These are phyloP conservation scores for Elsinoe fawcettii DNA, from an alignment of 2,329 filamentous ascomycete species.

Conservation along the genomic window DNA sequence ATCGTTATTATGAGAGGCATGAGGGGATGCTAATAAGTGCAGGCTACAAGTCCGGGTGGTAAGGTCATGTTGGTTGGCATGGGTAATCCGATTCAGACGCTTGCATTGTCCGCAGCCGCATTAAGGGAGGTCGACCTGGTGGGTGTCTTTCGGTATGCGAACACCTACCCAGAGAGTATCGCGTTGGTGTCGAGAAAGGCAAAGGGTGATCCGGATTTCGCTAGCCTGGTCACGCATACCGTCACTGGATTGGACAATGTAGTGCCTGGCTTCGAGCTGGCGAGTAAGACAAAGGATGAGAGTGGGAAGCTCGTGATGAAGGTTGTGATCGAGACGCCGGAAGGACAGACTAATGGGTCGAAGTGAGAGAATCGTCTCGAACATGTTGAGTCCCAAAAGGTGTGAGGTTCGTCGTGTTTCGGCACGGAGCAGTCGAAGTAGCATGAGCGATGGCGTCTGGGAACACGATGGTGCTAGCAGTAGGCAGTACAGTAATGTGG, in stretches of 20 bases:
- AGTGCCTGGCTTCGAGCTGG: constrained; percentile 60
- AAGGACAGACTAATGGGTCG: constrained; percentile 5
- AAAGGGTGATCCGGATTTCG: constrained; percentile 52
- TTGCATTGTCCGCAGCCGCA: constrained; percentile 64
- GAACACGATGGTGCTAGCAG: background rate
- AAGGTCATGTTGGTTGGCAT: constrained; percentile 71
- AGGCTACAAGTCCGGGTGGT: constrained; percentile 58
- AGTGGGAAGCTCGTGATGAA: constrained; percentile 64
- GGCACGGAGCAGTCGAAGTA: background rate
- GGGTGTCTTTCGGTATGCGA: constrained; percentile 71
- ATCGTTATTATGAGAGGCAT: too few species aligned
- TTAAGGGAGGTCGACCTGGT: constrained; percentile 69
- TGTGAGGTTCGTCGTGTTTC: background rate
- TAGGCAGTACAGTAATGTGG: background rate
- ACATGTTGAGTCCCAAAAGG: background rate
- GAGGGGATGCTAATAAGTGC: constrained; percentile 16
- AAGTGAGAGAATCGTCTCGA: background rate
- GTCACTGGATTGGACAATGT: constrained; percentile 58
- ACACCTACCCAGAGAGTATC: constrained; percentile 67
- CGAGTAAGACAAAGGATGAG: constrained; percentile 59
- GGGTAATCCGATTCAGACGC: constrained; percentile 67
- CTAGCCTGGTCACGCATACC: constrained; percentile 66
- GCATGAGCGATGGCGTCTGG: background rate
- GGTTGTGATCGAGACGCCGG: constrained; percentile 49
- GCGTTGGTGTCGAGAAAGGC: constrained; percentile 44